Base-by-base conservation (phyloP, 225 moss, liverwort and hornwort species). In the Bryoerythrophyllum caledonicum region DNA sequence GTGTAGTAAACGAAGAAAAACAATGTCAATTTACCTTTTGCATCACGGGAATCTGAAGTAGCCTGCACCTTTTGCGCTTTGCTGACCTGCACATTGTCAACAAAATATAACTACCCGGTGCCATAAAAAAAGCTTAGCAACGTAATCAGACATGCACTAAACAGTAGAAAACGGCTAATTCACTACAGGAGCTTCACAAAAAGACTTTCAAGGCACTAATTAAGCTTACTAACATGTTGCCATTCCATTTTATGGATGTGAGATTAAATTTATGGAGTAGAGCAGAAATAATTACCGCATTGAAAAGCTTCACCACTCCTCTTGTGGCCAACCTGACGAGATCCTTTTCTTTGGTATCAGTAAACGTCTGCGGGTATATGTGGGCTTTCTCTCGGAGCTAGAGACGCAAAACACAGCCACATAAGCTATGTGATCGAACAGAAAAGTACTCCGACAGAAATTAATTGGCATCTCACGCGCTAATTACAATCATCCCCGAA, bases 271-370 rank as follows among this genome's bases (percentile, higher is more conserved):
- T n/a, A 70, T 34, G 52, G 23, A 21, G 23, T 37, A 26, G 80
- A 56, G 64, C 12, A 40, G 43, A 74, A 69, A 62, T 70, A 30
- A 26, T 78, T 81, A 94, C 94, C 81, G 94, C 94, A 79, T 94
- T 94, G 78, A 94, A 94, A 78, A 95, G 92, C 49, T 92, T 92
- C 72, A 95, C 95, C 64, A 95, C 95, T 94, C 96, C 96, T 77
- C 88, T 91, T 10, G 96, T 96, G 61, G 96, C 96, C 79, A 96
- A 63, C 87, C 85, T 92, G 51, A 94, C 89, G 23, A 96, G 83
- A 48, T 90, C 91, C 78, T 90, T 94, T 75, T 96, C 96, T 70
- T 92, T 94, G 10, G 80, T 71, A 82, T 94, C 88, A 51, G 87
- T 88, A 70, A 86, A 92, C 27, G 82, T 79, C 74, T 92, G 84